Evolutionary conservation across 208 protist species (phyloP).

Genomic region (Trichomonas tenax): DNA sequence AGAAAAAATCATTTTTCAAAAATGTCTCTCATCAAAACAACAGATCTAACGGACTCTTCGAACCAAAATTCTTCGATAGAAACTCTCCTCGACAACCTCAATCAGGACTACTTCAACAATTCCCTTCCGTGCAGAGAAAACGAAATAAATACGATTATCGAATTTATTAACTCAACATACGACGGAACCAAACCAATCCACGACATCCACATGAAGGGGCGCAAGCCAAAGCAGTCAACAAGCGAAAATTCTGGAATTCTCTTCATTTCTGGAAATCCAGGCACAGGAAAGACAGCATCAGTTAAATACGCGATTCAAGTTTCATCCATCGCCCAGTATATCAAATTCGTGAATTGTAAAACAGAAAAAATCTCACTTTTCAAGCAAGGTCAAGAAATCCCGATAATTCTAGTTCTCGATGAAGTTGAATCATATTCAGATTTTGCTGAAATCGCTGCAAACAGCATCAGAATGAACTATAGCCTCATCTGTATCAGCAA

Average conservation of each 20-base stretch:
- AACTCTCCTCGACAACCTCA: neutral
- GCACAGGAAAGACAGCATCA: slow-evolving; percentile 23
- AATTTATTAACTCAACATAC: neutral
- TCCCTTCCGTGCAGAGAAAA: neutral
- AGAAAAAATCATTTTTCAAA: too few species aligned
- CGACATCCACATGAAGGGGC: neutral
- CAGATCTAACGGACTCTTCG: neutral
- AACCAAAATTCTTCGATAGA: neutral
- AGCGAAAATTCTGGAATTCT: neutral
- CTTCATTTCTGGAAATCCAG: slow-evolving; percentile 18
- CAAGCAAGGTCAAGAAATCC: neutral
- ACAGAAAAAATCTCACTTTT: neutral
- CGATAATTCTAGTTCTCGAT: neutral
- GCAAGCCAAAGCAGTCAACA: neutral
- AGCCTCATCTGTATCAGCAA: neutral
- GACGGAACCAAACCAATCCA: neutral
- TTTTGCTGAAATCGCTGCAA: neutral
- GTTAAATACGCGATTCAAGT: neutral
- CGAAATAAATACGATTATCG: neutral
- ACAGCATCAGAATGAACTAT: neutral
- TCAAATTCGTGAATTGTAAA: neutral
- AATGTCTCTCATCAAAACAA: too few species aligned
- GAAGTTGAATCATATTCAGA: neutral
- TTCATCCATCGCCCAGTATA: neutral
- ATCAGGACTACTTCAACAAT: neutral